A percentile compares a stretch with the other conserved stretches of the same genome.
phyloP scores from a whole-genome alignment of 2,329 filamentous ascomycete genomes.

The Amesomyces nigricolor region DNA sequence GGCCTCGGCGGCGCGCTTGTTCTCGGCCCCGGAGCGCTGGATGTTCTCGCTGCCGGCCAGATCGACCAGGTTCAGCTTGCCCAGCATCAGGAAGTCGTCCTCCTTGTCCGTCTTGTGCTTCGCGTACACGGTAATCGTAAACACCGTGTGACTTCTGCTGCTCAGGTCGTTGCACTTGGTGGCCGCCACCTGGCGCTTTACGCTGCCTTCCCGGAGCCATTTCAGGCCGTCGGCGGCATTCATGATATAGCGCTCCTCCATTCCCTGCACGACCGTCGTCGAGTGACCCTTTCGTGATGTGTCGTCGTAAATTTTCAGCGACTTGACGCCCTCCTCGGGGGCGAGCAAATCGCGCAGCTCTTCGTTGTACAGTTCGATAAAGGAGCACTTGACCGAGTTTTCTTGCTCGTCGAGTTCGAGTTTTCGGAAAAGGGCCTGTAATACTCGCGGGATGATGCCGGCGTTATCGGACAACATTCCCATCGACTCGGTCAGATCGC shows the following conservation, averaged over 20 bases:
- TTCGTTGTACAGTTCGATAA: constrained; percentile 98
- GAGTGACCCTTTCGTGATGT: constrained; percentile 77
- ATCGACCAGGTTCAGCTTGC: constrained; percentile 95
- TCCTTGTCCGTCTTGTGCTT: constrained; percentile 76
- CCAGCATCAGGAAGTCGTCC: constrained; percentile 83
- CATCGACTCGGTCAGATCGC: constrained; percentile 84
- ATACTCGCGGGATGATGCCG: constrained; percentile 87
- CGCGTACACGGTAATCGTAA: constrained; percentile 88
- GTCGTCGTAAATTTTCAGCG: constrained; percentile 90
- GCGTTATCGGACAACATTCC: constrained; percentile 86
- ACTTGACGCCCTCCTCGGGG: constrained; percentile 70
- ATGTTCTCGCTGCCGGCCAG: constrained; percentile 97
- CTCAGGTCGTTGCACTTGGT: constrained; percentile 99
- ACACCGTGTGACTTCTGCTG: constrained; percentile 94
- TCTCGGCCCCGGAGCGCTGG: constrained; percentile 91
- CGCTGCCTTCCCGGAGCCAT: constrained; percentile 79
- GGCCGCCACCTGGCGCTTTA: constrained; percentile 94
- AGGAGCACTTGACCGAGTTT: constrained; percentile 92
- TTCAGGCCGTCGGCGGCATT: constrained; percentile 80
- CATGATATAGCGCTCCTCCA: constrained; percentile 94
- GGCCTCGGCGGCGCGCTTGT: constrained; percentile 93
- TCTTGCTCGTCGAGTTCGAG: constrained; percentile 74
- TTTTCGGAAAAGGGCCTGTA: constrained; percentile 81
- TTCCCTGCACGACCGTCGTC: constrained; percentile 86
- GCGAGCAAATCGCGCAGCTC: constrained; percentile 87